Evolutionary conservation across 257 asterid genomes (phyloP).

Genomic region (Solanum ossicruentum): DNA sequence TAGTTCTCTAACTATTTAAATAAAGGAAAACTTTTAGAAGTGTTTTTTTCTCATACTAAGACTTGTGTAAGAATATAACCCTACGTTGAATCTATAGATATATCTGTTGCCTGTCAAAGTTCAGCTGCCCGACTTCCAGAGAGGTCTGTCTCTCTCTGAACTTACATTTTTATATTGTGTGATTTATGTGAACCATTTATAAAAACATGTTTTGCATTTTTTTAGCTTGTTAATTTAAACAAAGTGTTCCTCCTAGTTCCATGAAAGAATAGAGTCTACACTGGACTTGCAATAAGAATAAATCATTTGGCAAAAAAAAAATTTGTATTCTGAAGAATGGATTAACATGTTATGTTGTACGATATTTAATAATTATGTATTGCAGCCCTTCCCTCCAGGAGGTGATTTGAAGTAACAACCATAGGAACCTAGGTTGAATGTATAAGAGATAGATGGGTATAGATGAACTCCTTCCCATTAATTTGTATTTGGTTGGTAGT

Average conservation of each 20-base stretch:
- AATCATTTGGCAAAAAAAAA: background rate
- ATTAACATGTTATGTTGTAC: background rate
- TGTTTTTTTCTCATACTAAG: background rate
- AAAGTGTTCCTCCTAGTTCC: background rate
- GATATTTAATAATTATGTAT: background rate
- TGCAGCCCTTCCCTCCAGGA: background rate
- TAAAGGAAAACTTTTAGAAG: background rate
- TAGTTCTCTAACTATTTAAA: background rate
- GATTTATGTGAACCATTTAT: background rate
- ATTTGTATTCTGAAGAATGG: background rate
- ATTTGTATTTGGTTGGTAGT: background rate
- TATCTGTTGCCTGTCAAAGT: conserved; percentile 44
- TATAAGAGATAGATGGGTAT: background rate
- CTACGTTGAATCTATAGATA: conserved; percentile 34
- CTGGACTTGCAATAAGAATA: background rate
- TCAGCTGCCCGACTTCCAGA: conserved; percentile 90
- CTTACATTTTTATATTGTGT: background rate
- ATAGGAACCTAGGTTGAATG: background rate
- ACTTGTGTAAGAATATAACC: too few relatives aligned
- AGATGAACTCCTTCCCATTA: background rate
- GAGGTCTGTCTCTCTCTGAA: conserved; percentile 35
- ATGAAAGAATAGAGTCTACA: background rate
- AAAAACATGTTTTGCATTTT: background rate
- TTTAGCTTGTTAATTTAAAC: background rate
- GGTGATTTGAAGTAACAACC: background rate